These are phyloP conservation scores for Cadophora sp. DNA, from an alignment of 2,329 filamentous ascomycete genomes.

Conservation along the genomic window DNA sequence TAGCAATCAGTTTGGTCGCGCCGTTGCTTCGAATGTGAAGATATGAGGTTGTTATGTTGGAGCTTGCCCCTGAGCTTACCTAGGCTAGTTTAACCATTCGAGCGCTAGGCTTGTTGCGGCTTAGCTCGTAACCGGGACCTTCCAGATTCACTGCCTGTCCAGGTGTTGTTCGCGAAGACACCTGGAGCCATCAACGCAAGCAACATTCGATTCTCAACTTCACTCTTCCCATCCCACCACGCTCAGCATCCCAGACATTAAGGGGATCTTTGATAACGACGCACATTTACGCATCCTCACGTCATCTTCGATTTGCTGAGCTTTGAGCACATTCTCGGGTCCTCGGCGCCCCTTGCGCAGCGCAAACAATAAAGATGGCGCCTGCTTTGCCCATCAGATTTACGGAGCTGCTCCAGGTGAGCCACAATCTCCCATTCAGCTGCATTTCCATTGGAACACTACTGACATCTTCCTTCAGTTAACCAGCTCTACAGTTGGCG, in stretches of 20 bases:
- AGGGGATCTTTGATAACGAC: slow-evolving; percentile 36
- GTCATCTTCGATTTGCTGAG: slow-evolving; percentile 30
- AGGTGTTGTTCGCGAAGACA: slow-evolving; percentile 29
- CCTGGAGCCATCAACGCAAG: slow-evolving; percentile 26
- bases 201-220: slow-evolving; percentile 20
- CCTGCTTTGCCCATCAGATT: slow-evolving; percentile 88
- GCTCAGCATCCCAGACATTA: slow-evolving; percentile 23
- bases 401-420: slow-evolving; percentile 85
- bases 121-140: neutral
- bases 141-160: slow-evolving; percentile 8
- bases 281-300: slow-evolving; percentile 33
- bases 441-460: slow-evolving; percentile 72
- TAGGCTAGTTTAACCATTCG: too few species aligned
- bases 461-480: slow-evolving; percentile 50
- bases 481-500: slow-evolving; percentile 55
- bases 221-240: slow-evolving; percentile 16
- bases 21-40: too few species aligned
- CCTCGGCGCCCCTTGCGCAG: slow-evolving; percentile 38
- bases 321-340: slow-evolving; percentile 40
- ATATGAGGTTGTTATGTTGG: too few species aligned
- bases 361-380: slow-evolving; percentile 43
- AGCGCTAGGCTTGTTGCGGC: neutral
- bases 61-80: neutral
- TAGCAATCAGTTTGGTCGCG: too few species aligned
- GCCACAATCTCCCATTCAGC: slow-evolving; percentile 85